Conservation (phyloP, 2,329 filamentous ascomycete genomes). For the Neonectria punicea region DNA sequence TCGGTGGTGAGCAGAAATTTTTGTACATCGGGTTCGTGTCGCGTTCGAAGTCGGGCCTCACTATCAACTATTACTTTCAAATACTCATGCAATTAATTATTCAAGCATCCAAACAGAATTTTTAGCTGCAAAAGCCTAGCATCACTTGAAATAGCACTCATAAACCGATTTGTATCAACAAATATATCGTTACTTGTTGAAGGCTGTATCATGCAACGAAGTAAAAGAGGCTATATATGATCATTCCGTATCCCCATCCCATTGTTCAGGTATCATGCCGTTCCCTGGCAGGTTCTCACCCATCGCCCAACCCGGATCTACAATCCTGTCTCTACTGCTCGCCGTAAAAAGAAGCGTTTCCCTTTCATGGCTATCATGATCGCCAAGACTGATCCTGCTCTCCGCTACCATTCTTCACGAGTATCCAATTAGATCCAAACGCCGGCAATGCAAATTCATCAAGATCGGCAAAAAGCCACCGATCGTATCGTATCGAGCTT, state of each 20-base stretch:
- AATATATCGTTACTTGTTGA: slow-evolving; percentile 1
- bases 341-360: slow-evolving; percentile 12
- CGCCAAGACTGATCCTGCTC: slow-evolving; percentile 9
- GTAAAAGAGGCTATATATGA: slow-evolving; percentile 18
- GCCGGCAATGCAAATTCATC: slow-evolving; percentile 44
- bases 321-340: slow-evolving; percentile 19
- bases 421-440: slow-evolving; percentile 36
- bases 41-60: slow-evolving; percentile 16
- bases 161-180: not conserved
- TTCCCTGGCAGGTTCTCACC: slow-evolving; percentile 33
- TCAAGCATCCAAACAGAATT: not conserved
- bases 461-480: slow-evolving; percentile 30
- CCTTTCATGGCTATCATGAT: slow-evolving; percentile 19
- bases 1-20: slow-evolving; percentile 38
- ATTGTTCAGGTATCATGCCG: slow-evolving; percentile 38
- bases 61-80: slow-evolving; percentile 6
- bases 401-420: slow-evolving; percentile 14
- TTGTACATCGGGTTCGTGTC: slow-evolving; percentile 23
- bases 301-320: slow-evolving; percentile 23
- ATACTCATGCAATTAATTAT: not conserved
- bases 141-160: not conserved
- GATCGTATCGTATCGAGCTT: slow-evolving; percentile 30
- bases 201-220: slow-evolving; percentile 23
- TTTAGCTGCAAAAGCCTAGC: not conserved
- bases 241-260: slow-evolving; percentile 22